phyloP scores from a whole-genome alignment of 805 yeast species.

The Wickerhamiella spandovensis region DNA sequence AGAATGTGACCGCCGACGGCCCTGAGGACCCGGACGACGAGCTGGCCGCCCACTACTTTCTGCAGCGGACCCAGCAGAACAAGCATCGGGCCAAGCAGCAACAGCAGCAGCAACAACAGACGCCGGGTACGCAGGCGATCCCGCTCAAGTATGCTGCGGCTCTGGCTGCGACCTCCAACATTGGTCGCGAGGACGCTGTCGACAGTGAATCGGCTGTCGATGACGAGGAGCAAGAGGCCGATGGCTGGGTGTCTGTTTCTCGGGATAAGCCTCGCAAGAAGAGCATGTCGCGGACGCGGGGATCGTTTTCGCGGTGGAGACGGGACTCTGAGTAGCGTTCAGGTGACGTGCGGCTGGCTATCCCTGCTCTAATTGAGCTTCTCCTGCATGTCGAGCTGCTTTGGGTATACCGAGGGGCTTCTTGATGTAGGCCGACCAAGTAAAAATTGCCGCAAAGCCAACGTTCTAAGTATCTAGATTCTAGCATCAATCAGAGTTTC shows the following conservation, averaged over 20 bases:
- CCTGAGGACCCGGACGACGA: conserved; percentile 20
- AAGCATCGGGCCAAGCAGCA: conserved; percentile 8
- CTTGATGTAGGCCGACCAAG: too few species aligned
- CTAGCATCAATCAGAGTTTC: too few species aligned
- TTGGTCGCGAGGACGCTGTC: conserved; percentile 7
- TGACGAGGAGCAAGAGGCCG: conserved; percentile 15
- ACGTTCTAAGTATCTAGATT: too few species aligned
- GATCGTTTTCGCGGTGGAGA: conserved; percentile 15
- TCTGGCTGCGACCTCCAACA: conserved; percentile 17
- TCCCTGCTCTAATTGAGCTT: too few species aligned
- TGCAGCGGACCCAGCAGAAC: conserved; percentile 7
- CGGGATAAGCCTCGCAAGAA: conserved; percentile 14
- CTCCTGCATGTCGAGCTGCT: too few species aligned
- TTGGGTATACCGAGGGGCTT: too few species aligned
- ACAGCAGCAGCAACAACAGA: conserved; percentile 4
- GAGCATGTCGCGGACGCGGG: conserved; percentile 9
- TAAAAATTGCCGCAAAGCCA: too few species aligned
- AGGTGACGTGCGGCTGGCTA: too few species aligned
- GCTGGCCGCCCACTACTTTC: conserved; percentile 18
- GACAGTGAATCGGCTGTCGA: conserved; percentile 7
- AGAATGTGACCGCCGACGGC: conserved; percentile 4
- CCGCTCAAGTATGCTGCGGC: conserved; percentile 18
- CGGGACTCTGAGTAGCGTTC: not conserved
- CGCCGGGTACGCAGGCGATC: conserved; percentile 11
- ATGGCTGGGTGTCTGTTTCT: conserved; percentile 19